These are phyloP conservation scores for Periconia sp. DNA, from an alignment of 2,329 filamentous ascomycete genomes.

Conservation along the genomic window DNA sequence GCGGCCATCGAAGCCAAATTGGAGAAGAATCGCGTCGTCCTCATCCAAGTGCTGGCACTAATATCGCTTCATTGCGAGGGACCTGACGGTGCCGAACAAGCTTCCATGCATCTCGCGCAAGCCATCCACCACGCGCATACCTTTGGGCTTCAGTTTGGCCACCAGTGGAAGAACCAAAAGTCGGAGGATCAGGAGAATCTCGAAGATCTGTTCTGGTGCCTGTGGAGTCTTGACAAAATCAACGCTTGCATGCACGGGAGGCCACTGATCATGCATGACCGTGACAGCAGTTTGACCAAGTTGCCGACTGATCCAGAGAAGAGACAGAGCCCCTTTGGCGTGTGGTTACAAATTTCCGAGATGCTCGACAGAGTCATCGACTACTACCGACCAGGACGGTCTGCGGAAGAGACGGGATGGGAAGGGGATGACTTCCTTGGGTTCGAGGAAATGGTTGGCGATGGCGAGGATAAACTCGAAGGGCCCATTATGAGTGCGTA, in stretches of 20 bases:
- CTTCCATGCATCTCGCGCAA: conserved; percentile 50
- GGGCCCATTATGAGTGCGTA: conserved; percentile 35
- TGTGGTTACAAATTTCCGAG: conserved; percentile 49
- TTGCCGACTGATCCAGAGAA: conserved; percentile 46
- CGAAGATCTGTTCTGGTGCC: conserved; percentile 53
- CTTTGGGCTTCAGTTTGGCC: conserved; percentile 49
- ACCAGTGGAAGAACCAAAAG: conserved; percentile 43
- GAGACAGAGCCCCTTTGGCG: conserved; percentile 50
- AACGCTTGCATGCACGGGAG: conserved; percentile 52
- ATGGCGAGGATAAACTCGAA: conserved; percentile 41
- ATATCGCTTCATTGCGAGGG: conserved; percentile 53
- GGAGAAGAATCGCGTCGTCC: conserved; percentile 49
- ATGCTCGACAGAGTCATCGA: conserved; percentile 51
- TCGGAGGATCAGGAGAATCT: conserved; percentile 42
- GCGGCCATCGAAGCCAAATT: conserved; percentile 45
- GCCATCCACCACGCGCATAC: conserved; percentile 55
- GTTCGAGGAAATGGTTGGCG: conserved; percentile 48
- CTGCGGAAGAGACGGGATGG: conserved; percentile 48
- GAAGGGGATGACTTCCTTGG: conserved; percentile 50
- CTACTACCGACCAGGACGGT: conserved; percentile 49
- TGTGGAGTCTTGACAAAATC: conserved; percentile 53
- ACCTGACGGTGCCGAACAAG: conserved; percentile 50
- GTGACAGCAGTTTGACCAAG: conserved; percentile 49
- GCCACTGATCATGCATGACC: conserved; percentile 51
- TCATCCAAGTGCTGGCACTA: conserved; percentile 51